Evolutionary conservation across 305 asterid species (phyloP), one percentile per base, ranked within the genome.

Genomic region (Solanum hybrid): DNA sequence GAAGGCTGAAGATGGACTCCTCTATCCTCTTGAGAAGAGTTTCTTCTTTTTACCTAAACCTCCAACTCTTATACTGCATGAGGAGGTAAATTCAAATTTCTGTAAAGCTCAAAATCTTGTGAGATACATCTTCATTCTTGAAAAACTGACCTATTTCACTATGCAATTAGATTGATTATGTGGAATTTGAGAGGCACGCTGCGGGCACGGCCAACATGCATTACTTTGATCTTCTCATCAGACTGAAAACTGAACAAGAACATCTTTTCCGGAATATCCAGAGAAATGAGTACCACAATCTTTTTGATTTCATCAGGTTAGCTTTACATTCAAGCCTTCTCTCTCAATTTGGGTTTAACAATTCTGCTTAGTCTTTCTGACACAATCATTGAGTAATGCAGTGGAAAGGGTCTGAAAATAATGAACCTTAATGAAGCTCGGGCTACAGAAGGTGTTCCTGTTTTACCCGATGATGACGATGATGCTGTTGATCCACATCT

Each of bases 1-100:
- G 90, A 98, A 98, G 95, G 99, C 99, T 92, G 99, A 98, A 95
- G 99, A 98, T 91, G 99, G 99, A 90, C 94, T 95, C 93, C 98
- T 98, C 89, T 98, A 98, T 95, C 99, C 99, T 57, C 99, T 98
- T 78, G 99, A 98, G 89, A 98, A 98, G 94, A 94, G 99, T 93
- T 98, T 98, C 92, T 98, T 98, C 99, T 98, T 98, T 92, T 91
- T 98, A 89, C 99, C 99, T 90, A 98, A 97, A 89, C 99, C 99
- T 22, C 99, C 99, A 76, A 97, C 99, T 85, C 96, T 97, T 88
- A 97, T 98, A 92, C 99, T 98, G 89, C 98, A 97, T 3, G 99
- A 98, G 82, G 99, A 98, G 98, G 99, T 97, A 92, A 11, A 82
- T 83, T 88, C 37, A 65, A 89, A 45, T 31, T 83, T 79, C 14